phyloP scores from a whole-genome alignment of 768 basidiomycete species.

The Infundibulicybe gibba region DNA sequence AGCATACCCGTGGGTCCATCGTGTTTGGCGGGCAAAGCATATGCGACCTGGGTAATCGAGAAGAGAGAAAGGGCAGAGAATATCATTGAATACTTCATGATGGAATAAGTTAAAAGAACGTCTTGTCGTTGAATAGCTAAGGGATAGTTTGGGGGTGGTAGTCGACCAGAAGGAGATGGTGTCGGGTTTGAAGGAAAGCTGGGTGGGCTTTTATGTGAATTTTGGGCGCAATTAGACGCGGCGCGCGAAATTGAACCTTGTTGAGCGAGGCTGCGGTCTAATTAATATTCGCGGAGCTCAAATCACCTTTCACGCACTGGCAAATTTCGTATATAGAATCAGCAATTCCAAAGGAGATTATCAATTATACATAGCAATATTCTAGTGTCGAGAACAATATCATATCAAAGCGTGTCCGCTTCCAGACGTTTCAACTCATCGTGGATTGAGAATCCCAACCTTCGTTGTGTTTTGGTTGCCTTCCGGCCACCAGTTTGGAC shows the following conservation, averaged over 20 bases:
- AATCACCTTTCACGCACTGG: neutral
- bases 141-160: neutral
- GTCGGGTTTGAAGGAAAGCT: too few species aligned
- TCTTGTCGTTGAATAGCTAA: neutral
- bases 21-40: neutral
- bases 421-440: slow-evolving; percentile 48
- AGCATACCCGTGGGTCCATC: neutral
- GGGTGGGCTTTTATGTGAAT: neutral
- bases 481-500: slow-evolving; percentile 87
- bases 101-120: neutral
- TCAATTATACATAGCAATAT: too few species aligned
- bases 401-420: slow-evolving; percentile 1
- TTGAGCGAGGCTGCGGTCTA: neutral
- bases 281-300: neutral
- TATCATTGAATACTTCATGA: neutral
- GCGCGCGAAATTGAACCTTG: neutral
- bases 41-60: neutral
- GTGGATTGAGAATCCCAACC: slow-evolving; percentile 81
- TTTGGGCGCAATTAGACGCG: neutral
- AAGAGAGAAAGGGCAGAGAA: neutral
- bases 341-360: too few species aligned
- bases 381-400: neutral
- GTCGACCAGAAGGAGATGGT: neutral
- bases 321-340: neutral
- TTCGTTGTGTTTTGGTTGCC: slow-evolving; percentile 83